Evolutionary conservation across 1,284 basidiomycete species (phyloP), one percentile per base, ranked within the genome.

Genomic region (Golubevia sp.): DNA sequence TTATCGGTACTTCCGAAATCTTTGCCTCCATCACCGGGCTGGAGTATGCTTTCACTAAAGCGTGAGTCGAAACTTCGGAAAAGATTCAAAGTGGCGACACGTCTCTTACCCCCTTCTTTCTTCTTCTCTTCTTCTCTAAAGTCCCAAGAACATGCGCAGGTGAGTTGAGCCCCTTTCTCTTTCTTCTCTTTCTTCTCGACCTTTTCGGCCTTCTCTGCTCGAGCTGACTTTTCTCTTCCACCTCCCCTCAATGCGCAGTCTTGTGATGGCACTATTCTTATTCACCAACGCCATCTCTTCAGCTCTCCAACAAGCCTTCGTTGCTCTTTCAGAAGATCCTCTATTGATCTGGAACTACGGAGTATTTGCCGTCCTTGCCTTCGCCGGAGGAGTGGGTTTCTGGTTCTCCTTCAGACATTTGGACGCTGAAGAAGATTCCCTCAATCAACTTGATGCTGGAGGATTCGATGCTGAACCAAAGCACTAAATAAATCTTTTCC

Each of bases 281-380:
- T 86, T 86, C 84, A 85, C 84, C 64, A 78, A 70, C 20, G 86
- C 86, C 63, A 80, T 87, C 69, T 79, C 85, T 8, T 73, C 84
- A 23, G 86, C 86, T 24, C 81, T 87, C 64, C 76, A 80, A 54
- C 65, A 80, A 56, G 82, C 83, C 20, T 77, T 84, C 69, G 70
- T 73, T 55, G 66, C 81, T 0, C 71, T 82, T 38, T 67, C 82
- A 15, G 58, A 60, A 15, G 86, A 87, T 76, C 86, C 86, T 26
- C 78, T 85, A 73, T 84, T 87, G 63, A 83, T 85, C 58, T 84
- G 83, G 81, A 70, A 79, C 84, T 67, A 83, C 66, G 75, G 64
- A 18, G 69, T 72, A 15, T 86, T 84, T 60, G 84, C 84, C 55
- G 84, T 80, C 44, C 68, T 86, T 49, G 80, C 85, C 55, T 77